Evolutionary conservation across 2,329 filamentous ascomycete genomes (phyloP), one percentile per base, ranked within the genome.

Genomic region (Aspergillus sp.): DNA sequence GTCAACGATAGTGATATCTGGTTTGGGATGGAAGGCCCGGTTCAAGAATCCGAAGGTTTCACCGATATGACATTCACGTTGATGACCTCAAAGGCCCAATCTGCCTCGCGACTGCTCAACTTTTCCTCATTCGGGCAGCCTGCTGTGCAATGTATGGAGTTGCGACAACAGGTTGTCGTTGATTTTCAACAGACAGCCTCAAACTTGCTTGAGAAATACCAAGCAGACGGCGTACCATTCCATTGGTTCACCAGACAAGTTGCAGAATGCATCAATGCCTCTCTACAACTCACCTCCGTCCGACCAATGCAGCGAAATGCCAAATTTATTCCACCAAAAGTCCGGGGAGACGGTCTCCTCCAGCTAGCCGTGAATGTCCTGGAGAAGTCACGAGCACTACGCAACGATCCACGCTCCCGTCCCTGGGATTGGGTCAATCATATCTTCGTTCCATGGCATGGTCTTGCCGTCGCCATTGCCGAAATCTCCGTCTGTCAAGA

Each of bases 361-460:
- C 46, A 48, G 10, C 43, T 63, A 19, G 55, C 60, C 3, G 54
- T 54, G 2, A 49, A 56, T 30, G 52, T 60, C 11, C 48, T 64
- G 6, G 40, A 51, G 11, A 49, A 40, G n/a, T 33, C 50, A 2
- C 47, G 56, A 6, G 45, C 54, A 28, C 39, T 50, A n/a, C 48
- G 50, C 33, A 44, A 31, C 19, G 52, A 64, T 34, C 56, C 54
- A 6, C 48, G 48, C 5, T 47, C 46, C 11, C 19, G 38, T 6
- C 40, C 48, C 4, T 65, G 58, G 58, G 45, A 40, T n/a, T 64
- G 61, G 61, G 53, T 57, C 27, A 51, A 50, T 3, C 50, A 48
- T 5, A 39, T 61, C 19, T 65, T 60, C 50, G 55, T 60, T 19
- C 62, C 60, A 1, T 65, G 62, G 62, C 62, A 64, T 33, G 56